phyloP scores from a whole-genome alignment of 2,329 filamentous ascomycete genomes.

The Fusarium oligoseptatum region DNA sequence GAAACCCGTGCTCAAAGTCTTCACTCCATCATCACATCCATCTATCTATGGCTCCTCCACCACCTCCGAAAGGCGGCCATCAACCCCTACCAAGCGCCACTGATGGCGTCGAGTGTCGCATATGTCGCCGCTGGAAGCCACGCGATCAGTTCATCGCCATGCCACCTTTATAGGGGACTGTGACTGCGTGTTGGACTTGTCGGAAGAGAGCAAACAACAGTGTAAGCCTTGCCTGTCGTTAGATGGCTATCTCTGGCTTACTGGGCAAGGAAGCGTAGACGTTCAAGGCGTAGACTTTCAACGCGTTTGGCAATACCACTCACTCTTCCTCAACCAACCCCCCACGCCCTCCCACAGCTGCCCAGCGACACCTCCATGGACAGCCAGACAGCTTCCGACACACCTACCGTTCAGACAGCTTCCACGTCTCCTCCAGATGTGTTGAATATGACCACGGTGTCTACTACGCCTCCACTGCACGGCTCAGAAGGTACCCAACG shows the following conservation, averaged over 20 bases:
- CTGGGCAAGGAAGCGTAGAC: no score
- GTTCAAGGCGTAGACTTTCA: no score
- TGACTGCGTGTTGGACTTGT: background rate
- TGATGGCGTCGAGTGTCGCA: background rate
- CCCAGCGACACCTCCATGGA: background rate
- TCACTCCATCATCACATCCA: background rate
- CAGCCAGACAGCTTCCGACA: background rate
- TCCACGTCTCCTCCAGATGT: background rate
- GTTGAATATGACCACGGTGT: background rate
- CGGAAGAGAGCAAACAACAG: background rate
- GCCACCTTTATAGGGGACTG: background rate
- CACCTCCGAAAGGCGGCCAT: background rate
- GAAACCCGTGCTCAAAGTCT: background rate
- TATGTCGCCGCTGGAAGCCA: background rate
- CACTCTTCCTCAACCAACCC: background rate
- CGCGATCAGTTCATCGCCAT: background rate
- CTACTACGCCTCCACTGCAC: background rate
- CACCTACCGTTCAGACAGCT: background rate
- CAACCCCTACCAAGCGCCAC: background rate
- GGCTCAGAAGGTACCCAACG: background rate
- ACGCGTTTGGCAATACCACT: background rate
- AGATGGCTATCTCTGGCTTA: background rate
- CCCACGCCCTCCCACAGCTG: background rate
- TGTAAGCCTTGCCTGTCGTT: background rate
- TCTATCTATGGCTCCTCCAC: background rate